Conservation (phyloP, 805 yeast genomes). For the Teunomyces kruisii region DNA sequence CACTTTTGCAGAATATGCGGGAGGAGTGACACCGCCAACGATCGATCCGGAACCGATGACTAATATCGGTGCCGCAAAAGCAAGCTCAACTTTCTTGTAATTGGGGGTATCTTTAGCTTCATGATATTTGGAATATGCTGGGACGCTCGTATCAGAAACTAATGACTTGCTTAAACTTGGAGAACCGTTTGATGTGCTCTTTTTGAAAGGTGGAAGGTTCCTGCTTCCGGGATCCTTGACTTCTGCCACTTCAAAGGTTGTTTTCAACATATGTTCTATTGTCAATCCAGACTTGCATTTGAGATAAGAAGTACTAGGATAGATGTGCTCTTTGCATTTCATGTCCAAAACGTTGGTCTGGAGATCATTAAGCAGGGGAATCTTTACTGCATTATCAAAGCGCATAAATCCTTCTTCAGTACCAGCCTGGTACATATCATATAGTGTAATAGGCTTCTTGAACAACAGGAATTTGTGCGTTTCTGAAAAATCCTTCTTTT, state of each 20-base stretch:
- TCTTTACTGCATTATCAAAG: background rate
- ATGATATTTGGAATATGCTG: background rate
- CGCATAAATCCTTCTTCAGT: background rate
- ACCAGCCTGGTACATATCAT: background rate
- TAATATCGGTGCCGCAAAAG: conserved; percentile 13
- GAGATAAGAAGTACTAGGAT: conserved; percentile 7
- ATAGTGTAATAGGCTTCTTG: background rate
- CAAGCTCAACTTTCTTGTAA: conserved; percentile 12
- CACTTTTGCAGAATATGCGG: conserved; percentile 7
- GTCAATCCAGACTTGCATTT: conserved; percentile 8
- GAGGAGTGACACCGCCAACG: conserved; percentile 13
- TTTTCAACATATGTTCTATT: conserved; percentile 10
- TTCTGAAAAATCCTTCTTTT: conserved; percentile 3
- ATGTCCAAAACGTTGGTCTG: background rate
- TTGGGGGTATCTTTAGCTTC: background rate
- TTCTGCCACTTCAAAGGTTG: conserved; percentile 13
- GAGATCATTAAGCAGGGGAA: conserved; percentile 1
- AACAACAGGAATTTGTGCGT: conserved; percentile 1
- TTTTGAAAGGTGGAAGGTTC: background rate
- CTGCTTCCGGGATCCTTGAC: background rate
- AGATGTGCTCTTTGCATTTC: background rate
- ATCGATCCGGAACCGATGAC: conserved; percentile 10
- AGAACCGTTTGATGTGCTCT: background rate
- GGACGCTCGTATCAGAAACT: background rate
- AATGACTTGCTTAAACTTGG: background rate